These are phyloP conservation scores for Vigna unguiculata DNA, from an alignment of 306 rosid genomes.

Conservation along the genomic window DNA sequence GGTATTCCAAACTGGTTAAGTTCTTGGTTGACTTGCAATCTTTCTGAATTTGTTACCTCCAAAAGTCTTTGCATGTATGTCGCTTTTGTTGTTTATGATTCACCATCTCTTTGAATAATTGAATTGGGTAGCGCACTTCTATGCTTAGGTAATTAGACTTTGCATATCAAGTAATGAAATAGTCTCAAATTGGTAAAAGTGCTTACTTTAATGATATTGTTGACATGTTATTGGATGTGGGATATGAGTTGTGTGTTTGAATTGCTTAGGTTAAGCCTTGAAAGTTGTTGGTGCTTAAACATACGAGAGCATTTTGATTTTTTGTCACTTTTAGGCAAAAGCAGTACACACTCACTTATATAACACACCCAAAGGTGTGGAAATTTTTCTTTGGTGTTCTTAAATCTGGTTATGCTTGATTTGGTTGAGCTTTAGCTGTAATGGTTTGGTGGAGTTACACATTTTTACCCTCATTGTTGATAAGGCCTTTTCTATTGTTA, in stretches of 20 bases:
- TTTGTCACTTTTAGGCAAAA: conserved; percentile 23
- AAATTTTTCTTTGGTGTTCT: conserved; percentile 10
- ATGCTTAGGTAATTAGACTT: conserved; percentile 6
- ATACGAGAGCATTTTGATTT: conserved; percentile 29
- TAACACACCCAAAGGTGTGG: neutral
- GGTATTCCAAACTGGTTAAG: conserved; percentile 57
- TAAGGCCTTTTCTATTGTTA: neutral
- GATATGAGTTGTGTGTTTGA: neutral
- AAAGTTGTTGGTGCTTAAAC: conserved; percentile 21
- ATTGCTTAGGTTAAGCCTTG: conserved; percentile 19
- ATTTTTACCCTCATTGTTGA: conserved; percentile 6
- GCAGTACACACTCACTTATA: neutral
- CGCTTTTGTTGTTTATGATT: conserved; percentile 34
- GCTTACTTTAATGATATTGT: conserved; percentile 20
- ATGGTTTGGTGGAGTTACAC: conserved; percentile 14
- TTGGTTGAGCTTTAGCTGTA: conserved; percentile 10
- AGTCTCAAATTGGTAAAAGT: neutral
- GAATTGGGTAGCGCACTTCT: conserved; percentile 12
- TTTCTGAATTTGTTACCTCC: conserved; percentile 25
- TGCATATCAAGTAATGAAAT: conserved; percentile 19
- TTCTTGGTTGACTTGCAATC: conserved; percentile 39
- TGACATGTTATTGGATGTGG: conserved; percentile 11
- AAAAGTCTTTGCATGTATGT: conserved; percentile 1
- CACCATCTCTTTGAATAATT: neutral
- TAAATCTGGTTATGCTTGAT: neutral